Base-by-base conservation (phyloP, 176 grass and related monocot species). In the Aegilops speltoides region DNA sequence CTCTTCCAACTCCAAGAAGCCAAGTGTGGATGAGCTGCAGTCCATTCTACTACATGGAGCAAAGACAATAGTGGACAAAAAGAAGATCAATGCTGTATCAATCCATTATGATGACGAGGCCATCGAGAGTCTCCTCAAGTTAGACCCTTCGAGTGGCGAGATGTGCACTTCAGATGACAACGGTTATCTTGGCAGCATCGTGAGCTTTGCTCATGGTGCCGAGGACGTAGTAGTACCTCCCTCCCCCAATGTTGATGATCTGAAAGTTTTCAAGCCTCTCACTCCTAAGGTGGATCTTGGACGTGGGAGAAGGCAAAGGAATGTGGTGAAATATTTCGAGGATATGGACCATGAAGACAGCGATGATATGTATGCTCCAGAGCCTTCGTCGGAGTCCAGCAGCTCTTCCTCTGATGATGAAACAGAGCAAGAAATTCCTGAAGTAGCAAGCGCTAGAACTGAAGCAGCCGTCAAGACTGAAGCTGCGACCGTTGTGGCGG, bases 181-280 rank as follows among this genome's bases (percentile, higher is more conserved):
- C 5, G 90, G 93, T n/a, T 95, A 95, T 77, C 82, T 95, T 20
- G 90, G 90, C 13, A 95, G 88, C 75, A 95, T 95, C 23, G 80
- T 90, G 68, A 95, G 93, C 78, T 95, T 95, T 85, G 84, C 82
- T 11, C 83, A 83, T 80, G 90, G 82, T 2, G 66, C 12, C 0
- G 48, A 36, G 20, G 73, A 83, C 1, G 75, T 84, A 74, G 74
- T 84, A 68, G 83, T 80, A 29, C 83, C 79, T 25, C 38, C 24
- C 73, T 82, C 85, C 26, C 90, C 93, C 25, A 90, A 92, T 66
- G 91, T 62, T 16, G 88, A 95, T 29, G 93, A 86, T 54, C 89
- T 89, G 22, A 82, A 78, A 65, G 68, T 84, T 77, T 80, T 90
- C 16, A 89, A 85, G 48, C 79, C 73, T 69, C 68, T 56, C 56